Conservation (phyloP, 2,329 filamentous ascomycete genomes). For the Corinectria fuckeliana region DNA sequence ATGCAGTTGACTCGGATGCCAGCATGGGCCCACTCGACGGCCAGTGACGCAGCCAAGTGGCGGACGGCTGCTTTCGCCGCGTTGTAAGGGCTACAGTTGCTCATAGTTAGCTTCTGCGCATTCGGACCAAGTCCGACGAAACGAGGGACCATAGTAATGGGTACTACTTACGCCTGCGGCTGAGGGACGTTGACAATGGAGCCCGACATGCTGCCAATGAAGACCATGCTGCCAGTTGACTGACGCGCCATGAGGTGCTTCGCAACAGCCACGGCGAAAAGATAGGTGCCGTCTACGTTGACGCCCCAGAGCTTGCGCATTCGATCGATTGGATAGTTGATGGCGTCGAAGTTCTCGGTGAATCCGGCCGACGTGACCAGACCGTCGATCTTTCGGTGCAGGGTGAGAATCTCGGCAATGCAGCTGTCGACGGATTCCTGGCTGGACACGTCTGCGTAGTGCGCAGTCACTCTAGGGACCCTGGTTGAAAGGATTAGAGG, state of each 20-base stretch:
- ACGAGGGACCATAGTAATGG: accelerated
- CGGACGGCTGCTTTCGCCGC: slow-evolving; percentile 90
- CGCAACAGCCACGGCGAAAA: slow-evolving; percentile 83
- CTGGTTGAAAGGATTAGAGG: slow-evolving; percentile 44
- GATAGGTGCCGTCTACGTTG: slow-evolving; percentile 90
- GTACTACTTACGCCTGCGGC: slow-evolving; percentile 71
- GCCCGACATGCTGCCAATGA: slow-evolving; percentile 95
- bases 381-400: slow-evolving; percentile 83
- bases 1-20: slow-evolving; percentile 95
- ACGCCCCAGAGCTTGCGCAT: slow-evolving; percentile 93
- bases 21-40: slow-evolving; percentile 89
- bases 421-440: slow-evolving; percentile 77
- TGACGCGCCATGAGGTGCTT: slow-evolving; percentile 87
- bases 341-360: slow-evolving; percentile 92
- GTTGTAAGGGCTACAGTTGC: slow-evolving; percentile 73
- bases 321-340: slow-evolving; percentile 86
- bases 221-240: slow-evolving; percentile 81
- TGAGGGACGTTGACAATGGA: slow-evolving; percentile 94
- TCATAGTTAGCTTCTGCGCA: not conserved
- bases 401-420: slow-evolving; percentile 62
- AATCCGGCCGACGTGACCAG: slow-evolving; percentile 96
- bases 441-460: slow-evolving; percentile 88
- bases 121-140: not conserved
- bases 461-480: slow-evolving; percentile 83
- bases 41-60: slow-evolving; percentile 84